Evolutionary conservation across 441 rosid genomes (phyloP), one percentile per base, ranked within the genome.

Genomic region (Pelargonium fulgidum): DNA sequence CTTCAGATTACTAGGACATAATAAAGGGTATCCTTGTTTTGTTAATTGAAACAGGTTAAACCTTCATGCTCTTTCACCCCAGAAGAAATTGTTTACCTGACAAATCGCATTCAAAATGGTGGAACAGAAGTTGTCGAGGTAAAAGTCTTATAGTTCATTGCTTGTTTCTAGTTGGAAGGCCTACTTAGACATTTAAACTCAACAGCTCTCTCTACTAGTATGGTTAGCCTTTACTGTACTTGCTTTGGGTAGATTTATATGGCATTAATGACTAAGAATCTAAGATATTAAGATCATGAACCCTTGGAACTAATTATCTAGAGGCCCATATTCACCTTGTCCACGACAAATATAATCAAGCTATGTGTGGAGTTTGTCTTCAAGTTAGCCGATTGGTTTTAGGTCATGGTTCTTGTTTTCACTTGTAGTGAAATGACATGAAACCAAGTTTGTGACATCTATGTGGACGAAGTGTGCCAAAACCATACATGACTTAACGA

Each of bases 41-140:
- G 7, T 10, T 39, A 61, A 61, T 24, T 54, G 61, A 54, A n/a
- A 54, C 79, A 88, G 90, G 89, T 86, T 45, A 88, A 86, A 54
- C 91, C 93, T 71, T 85, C 91, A n/a, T 81, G 87, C 69, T 75
- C 78, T 70, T 87, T 89, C 86, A 90, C 93, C 64, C 79, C 73
- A 4, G 81, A 82, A 72, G 98, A 92, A 74, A 80, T 73, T 5
- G 93, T 86, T 47, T 83, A 82, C 81, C 87, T 92, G 29, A 92
- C 98, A 7, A 81, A 81, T 72, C 77, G 98, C 61, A 87, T 88
- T 81, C 98, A 92, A 74, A 89, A 92, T 41, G 98, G 96, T 65
- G 96, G 96, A 67, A 92, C 98, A 10, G 95, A 92, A 76, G 98
- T 92, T 66, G 96, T 92, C 5, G 91, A 85, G 86, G 88, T 84